These are phyloP conservation scores for Filosporella fistucella DNA, from an alignment of 495 filamentous ascomycete species.

Conservation along the genomic window DNA sequence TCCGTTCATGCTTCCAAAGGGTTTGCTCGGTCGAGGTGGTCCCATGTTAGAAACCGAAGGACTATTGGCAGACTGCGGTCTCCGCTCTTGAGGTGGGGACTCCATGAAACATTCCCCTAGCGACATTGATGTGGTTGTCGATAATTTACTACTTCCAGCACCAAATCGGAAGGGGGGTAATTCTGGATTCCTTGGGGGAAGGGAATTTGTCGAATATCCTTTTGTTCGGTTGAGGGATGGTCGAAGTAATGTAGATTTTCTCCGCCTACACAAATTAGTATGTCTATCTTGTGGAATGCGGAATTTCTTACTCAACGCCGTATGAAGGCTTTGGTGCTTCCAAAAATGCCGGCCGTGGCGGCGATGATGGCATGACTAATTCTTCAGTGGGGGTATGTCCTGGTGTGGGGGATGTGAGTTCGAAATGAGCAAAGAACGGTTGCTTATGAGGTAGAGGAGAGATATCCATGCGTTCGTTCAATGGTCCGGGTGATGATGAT, in stretches of 20 bases:
- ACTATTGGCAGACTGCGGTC: conserved; percentile 51
- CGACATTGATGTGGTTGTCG: conserved; percentile 52
- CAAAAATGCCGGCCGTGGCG: conserved; percentile 46
- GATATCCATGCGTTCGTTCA: conserved; percentile 86
- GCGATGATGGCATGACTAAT: conserved; percentile 36
- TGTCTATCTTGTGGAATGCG: conserved; percentile 11
- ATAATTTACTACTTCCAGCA: conserved; percentile 48
- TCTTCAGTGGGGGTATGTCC: conserved; percentile 35
- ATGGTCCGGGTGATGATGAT: conserved; percentile 72
- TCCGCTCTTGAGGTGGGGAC: conserved; percentile 70
- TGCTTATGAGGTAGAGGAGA: conserved; percentile 91
- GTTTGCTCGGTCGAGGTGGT: conserved; percentile 13
- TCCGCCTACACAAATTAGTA: conserved; percentile 39
- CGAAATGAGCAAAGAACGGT: conserved; percentile 57
- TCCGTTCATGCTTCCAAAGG: conserved; percentile 23
- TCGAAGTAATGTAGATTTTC: conserved; percentile 51
- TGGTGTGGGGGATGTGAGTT: conserved; percentile 64
- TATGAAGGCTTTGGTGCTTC: conserved; percentile 44
- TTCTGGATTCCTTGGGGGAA: conserved; percentile 44
- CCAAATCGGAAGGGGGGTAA: conserved; percentile 74
- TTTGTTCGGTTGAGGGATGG: conserved; percentile 60
- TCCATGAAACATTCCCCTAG: conserved; percentile 74
- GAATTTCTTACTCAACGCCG: conserved; percentile 40
- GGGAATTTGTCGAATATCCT: conserved; percentile 45
- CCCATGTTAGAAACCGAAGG: conserved; percentile 35